Evolutionary conservation across 148 eudicot species (phyloP).

Genomic region (Arbutus unedo): DNA sequence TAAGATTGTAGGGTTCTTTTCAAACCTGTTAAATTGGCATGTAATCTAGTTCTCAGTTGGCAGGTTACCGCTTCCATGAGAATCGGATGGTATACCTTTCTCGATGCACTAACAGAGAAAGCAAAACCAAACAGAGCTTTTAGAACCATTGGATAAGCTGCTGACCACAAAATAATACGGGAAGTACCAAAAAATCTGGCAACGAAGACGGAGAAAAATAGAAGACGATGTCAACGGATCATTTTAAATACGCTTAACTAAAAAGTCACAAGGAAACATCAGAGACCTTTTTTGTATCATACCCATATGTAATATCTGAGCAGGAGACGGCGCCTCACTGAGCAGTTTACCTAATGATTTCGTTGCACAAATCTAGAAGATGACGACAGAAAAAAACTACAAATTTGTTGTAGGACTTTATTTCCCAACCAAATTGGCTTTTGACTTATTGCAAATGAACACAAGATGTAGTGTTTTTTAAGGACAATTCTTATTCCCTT

Average conservation of each 20-base stretch:
- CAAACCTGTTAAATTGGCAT: slow-evolving; percentile 15
- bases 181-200: neutral
- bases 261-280: neutral
- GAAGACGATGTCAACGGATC: neutral
- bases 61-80: slow-evolving; percentile 29
- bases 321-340: neutral
- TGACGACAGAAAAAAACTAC: neutral
- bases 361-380: neutral
- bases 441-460: neutral
- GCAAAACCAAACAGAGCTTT: neutral
- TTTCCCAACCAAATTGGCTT: neutral
- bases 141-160: neutral
- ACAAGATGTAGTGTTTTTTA: neutral
- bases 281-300: neutral
- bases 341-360: neutral
- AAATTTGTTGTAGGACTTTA: neutral
- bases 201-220: neutral
- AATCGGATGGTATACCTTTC: slow-evolving; percentile 60
- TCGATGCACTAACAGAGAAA: slow-evolving; percentile 62
- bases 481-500: neutral
- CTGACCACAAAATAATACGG: neutral
- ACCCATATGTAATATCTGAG: neutral
- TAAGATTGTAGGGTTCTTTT: neutral
- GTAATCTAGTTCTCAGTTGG: slow-evolving; percentile 28
- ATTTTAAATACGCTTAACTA: neutral